Base-by-base conservation (phyloP, 352 stramenopile genomes). In the Phytophthora ramorum region DNA sequence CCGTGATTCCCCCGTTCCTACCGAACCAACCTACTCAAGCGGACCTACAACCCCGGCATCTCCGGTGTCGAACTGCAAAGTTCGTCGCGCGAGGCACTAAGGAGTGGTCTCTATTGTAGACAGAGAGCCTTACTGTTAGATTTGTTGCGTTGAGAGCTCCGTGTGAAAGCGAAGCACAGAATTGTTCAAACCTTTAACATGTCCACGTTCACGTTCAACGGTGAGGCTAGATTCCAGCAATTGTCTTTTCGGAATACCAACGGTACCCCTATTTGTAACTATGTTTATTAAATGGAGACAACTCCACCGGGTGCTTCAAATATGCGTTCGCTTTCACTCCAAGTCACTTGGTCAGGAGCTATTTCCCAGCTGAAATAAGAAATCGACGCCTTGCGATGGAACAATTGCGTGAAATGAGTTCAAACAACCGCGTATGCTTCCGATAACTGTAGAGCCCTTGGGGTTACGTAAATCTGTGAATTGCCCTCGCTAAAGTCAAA, bases 151-250 rank as follows among this genome's bases (percentile, higher is more conserved):
- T 52, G 37, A 62, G 34, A 56, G 49, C 40, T 62, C 35, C 59
- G 43, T 61, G 54, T 46, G 58, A 24, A 65, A 58, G 47, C 34
- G 59, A 55, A 53, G 58, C 50, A 46, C 49, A 51, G 41, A 67
- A 67, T 67, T 68, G 60, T 68, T 52, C 60, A 53, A 44, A 55
- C 53, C 30, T 55, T 50, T 59, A 68, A 62, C 60, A 68, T 68
- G 60, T 68, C 44, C 40, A 62, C 51, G 50, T 61, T 67, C 50
- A 68, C 47, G 43, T 64, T 43, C 46, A 57, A 64, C 56, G 57
- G 45, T 43, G 56, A 45, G 56, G 56, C 32, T 55, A 43, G 7
- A 38, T 28, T 48, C 51, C 40, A 49, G 24, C 12, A 58, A 47
- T 49, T 17, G 51, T 48, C 9, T 32, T 50, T 48, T 58, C 14